phyloP scores from a whole-genome alignment of 129 eudicot genomes.

The Pulicaria dysenterica region DNA sequence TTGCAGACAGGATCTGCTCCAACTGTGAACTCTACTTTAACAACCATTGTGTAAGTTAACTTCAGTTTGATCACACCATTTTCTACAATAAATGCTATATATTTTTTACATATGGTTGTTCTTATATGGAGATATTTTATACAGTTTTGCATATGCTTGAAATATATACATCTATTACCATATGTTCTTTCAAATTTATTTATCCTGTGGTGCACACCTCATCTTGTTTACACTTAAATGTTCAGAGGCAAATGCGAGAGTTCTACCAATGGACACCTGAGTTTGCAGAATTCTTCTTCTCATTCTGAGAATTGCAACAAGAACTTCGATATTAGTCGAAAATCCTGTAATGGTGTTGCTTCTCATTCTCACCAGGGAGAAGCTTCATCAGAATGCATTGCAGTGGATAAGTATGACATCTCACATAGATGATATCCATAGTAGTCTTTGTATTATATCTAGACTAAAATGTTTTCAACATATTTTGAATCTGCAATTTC shows the following conservation, averaged over 20 bases:
- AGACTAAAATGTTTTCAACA: neutral
- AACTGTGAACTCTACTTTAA: conserved; percentile 39
- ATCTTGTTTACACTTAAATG: conserved; percentile 13
- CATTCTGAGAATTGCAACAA: conserved; percentile 35
- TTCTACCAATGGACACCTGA: conserved; percentile 44
- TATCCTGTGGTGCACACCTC: conserved; percentile 17
- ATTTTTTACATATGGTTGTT: neutral
- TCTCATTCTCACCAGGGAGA: conserved; percentile 38
- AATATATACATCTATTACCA: conserved; percentile 12
- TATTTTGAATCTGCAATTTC: neutral
- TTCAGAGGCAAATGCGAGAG: conserved; percentile 57
- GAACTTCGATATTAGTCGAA: conserved; percentile 39
- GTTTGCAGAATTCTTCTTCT: conserved; percentile 41
- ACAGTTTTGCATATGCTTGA: conserved; percentile 6
- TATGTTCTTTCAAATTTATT: neutral
- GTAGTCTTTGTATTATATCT: neutral
- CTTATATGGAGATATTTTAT: neutral
- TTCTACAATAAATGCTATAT: conserved; percentile 13
- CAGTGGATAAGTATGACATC: conserved; percentile 43
- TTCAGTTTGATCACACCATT: conserved; percentile 23
- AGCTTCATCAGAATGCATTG: conserved; percentile 36
- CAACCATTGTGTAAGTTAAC: conserved; percentile 43
- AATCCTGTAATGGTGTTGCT: conserved; percentile 36
- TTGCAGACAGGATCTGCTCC: conserved; percentile 41
- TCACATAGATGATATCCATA: conserved; percentile 23